A percentile compares a stretch with the other conserved stretches of the same genome.
Conservation (phyloP, 2,329 filamentous ascomycete genomes). For the Raffaelea albimanens region DNA sequence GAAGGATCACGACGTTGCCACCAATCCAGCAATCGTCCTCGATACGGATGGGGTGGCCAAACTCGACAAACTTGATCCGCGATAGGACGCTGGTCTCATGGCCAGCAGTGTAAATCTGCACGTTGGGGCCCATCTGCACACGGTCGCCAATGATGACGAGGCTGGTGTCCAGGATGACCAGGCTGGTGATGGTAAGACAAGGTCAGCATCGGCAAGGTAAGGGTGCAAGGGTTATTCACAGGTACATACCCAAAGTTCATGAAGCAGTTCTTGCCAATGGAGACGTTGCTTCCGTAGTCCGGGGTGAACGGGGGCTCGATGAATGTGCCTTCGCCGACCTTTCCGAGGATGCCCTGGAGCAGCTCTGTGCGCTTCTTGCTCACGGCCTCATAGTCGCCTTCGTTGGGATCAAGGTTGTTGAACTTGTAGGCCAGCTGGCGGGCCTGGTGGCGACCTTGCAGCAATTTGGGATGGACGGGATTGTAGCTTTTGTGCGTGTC, state of each 20-base stretch:
- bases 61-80: conserved; percentile 31
- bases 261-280: conserved; percentile 72
- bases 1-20: conserved; percentile 65
- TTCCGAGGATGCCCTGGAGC: conserved; percentile 45
- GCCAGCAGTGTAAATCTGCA: conserved; percentile 71
- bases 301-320: conserved; percentile 85
- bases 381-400: conserved; percentile 30
- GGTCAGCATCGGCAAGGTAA: background rate
- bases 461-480: background rate
- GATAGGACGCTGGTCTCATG: conserved; percentile 62
- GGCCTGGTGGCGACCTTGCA: background rate
- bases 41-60: conserved; percentile 65
- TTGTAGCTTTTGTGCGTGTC: conserved; percentile 1
- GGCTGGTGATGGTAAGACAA: conserved; percentile 20
- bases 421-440: conserved; percentile 28
- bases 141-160: conserved; percentile 71
- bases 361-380: conserved; percentile 30
- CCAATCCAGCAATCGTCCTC: conserved; percentile 80
- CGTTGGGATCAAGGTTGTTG: conserved; percentile 37
- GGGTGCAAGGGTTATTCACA: background rate
- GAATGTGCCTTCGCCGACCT: conserved; percentile 62
- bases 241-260: conserved; percentile 67
- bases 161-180: conserved; percentile 75
- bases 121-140: conserved; percentile 69
- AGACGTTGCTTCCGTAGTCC: conserved; percentile 91